Evolutionary conservation across 768 basidiomycete genomes (phyloP), one percentile per base, ranked within the genome.

Genomic region (Saitozyma podzolica): DNA sequence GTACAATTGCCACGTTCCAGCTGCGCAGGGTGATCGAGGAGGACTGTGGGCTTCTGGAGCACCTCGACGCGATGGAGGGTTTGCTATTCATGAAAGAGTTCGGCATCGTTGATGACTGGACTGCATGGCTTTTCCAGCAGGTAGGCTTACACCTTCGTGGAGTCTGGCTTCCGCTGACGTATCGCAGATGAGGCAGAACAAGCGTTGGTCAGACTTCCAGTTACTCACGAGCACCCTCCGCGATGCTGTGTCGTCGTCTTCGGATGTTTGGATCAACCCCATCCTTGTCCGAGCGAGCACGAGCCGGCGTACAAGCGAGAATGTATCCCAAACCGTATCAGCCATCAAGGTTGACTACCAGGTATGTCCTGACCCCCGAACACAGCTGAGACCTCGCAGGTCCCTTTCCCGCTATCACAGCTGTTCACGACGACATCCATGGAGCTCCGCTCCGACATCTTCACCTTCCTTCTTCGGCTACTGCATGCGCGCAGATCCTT

Each of bases 61-160:
- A 77, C 58, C 66, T 77, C 0, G 66, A 74, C 14, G 76, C 76
- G 16, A 68, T 77, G 6, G 76, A 77, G 50, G 73, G 72, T 0
- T 19, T 73, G 29, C 52, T 70, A 39, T 68, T 56, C 48, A 61
- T 68, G 58, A 40, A 47, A 37, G 62, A 50, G 4, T 57, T 52
- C 16, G 61, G 58, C 7, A 66, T 70, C 3, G 53, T 72, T n/a
- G 58, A 64, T 9, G 73, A 68, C 1, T 77, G 76, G 76, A 17
- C 53, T 6, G 41, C 53, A 40, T 56, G 54, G 49, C 54, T 77
- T 8, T 73, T 62, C 48, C 20, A 59, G 7, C 64, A 73, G 61
- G 75, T 74, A 14, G 65, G 64, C 62, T 1, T 8, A n/a, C 9
- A 9, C 39, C 52, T 17, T 39, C 17, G 29, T 29, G 29, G 29